Evolutionary conservation across 1,139 yeast genomes (phyloP).

Genomic region (Scheffersomyces titani): DNA sequence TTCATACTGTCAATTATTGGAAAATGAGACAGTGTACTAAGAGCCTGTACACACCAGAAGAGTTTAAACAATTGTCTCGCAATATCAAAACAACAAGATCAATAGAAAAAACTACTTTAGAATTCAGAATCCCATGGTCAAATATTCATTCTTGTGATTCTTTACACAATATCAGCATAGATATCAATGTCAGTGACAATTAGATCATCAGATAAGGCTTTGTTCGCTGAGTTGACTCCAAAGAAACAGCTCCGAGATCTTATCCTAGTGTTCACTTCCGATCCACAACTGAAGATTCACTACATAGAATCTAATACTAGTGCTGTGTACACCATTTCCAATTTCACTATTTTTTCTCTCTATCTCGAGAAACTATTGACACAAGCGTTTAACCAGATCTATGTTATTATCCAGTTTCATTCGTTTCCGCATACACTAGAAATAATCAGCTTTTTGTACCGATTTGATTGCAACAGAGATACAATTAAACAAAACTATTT

Average conservation of each 20-base stretch:
- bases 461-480: slow-evolving; percentile 4
- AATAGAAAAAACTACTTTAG: not conserved
- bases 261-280: slow-evolving; percentile 3
- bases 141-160: no score
- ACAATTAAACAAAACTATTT: not conserved
- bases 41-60: not conserved
- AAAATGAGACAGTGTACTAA: not conserved
- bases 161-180: no score
- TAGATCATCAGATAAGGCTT: not conserved
- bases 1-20: not conserved
- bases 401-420: slow-evolving; percentile 18
- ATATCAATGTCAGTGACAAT: not conserved
- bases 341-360: slow-evolving; percentile 17
- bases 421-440: not conserved
- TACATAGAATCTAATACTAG: slow-evolving; percentile 7
- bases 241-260: not conserved
- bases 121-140: no score
- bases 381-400: slow-evolving; percentile 7
- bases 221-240: not conserved
- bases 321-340: slow-evolving; percentile 25
- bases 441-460: slow-evolving; percentile 12
- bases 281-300: slow-evolving; percentile 5
- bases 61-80: not conserved
- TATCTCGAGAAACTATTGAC: slow-evolving; percentile 18
- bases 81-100: not conserved